Percentiles rank a stretch among this genome's conserved stretches.
These are phyloP conservation scores for Panaeolus papilionaceus DNA, from an alignment of 768 basidiomycete species.

Conservation along the genomic window DNA sequence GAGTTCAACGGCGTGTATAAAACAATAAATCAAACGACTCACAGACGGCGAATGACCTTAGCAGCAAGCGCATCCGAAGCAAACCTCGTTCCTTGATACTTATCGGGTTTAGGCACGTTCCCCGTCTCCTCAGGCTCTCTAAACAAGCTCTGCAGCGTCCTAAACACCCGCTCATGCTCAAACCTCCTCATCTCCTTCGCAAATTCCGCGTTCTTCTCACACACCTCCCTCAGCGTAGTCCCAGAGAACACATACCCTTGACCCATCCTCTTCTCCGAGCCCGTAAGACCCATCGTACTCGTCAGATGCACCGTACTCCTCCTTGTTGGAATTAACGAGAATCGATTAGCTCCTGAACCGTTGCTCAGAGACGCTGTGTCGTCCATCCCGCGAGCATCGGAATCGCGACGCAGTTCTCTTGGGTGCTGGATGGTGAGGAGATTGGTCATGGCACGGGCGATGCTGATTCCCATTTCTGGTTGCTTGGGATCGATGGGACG, in stretches of 20 bases:
- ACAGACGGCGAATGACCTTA: slow-evolving; percentile 55
- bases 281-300: slow-evolving; percentile 54
- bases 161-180: slow-evolving; percentile 76
- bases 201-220: slow-evolving; percentile 62
- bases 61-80: slow-evolving; percentile 41
- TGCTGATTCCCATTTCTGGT: slow-evolving; percentile 59
- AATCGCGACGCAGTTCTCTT: slow-evolving; percentile 40
- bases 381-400: slow-evolving; percentile 47
- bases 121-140: slow-evolving; percentile 28
- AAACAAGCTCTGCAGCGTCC: slow-evolving; percentile 57
- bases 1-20: too few relatives aligned
- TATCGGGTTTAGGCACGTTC: slow-evolving; percentile 15
- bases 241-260: slow-evolving; percentile 63
- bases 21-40: too few relatives aligned
- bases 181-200: slow-evolving; percentile 66
- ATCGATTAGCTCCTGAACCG: background rate
- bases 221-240: slow-evolving; percentile 49
- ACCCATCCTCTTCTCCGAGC: slow-evolving; percentile 63
- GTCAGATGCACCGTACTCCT: slow-evolving; percentile 68
- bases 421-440: slow-evolving; percentile 62
- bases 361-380: slow-evolving; percentile 40
- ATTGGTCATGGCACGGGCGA: slow-evolving; percentile 81
- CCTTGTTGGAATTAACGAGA: slow-evolving; percentile 47
- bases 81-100: slow-evolving; percentile 25
- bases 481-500: slow-evolving; percentile 45